Evolutionary conservation across 2,329 filamentous ascomycete genomes (phyloP).

Genomic region (Emergomyces pasteurianus): DNA sequence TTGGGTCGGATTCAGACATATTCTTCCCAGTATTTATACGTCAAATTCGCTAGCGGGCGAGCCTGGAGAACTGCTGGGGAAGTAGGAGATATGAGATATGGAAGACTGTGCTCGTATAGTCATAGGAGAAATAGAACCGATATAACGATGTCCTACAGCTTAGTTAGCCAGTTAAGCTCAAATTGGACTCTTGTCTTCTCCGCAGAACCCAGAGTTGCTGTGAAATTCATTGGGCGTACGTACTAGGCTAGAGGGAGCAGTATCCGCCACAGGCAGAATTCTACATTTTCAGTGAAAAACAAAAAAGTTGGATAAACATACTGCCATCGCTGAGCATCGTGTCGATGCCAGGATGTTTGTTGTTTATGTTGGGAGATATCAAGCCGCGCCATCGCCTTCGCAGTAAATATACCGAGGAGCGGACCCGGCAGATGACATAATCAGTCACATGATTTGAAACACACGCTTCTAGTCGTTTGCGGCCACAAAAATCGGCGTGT

Average conservation of each 20-base stretch:
- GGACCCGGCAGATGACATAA: background rate
- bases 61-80: background rate
- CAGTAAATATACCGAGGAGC: no score
- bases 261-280: background rate
- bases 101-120: background rate
- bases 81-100: background rate
- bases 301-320: background rate
- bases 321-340: background rate
- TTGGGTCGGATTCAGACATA: slow-evolving; percentile 20
- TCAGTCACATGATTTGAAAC: background rate
- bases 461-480: background rate
- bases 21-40: slow-evolving; percentile 4
- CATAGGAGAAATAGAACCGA: background rate
- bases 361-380: background rate
- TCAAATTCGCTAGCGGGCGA: background rate
- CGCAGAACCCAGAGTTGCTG: background rate
- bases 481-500: background rate
- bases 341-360: background rate
- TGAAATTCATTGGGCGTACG: background rate
- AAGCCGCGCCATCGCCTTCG: background rate
- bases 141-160: background rate
- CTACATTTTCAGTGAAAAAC: background rate
- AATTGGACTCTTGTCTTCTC: no score
- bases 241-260: background rate
- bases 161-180: background rate